Evolutionary conservation across 208 protist species (phyloP), one percentile per base, ranked within the genome.

Genomic region (Novymonas esmeraldas): DNA sequence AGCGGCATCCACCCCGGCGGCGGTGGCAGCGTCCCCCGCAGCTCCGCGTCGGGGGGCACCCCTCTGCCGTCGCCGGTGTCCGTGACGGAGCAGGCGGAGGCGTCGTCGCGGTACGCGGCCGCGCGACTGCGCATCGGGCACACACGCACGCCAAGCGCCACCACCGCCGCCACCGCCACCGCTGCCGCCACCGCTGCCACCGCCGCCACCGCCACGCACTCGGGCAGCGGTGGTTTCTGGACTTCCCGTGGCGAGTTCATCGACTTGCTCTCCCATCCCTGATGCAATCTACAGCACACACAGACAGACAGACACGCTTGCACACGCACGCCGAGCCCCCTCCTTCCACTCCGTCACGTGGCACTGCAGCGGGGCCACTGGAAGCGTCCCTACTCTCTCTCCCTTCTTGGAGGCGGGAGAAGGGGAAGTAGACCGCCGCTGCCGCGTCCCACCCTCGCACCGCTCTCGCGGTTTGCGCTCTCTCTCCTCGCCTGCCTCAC

Each of bases 111-210:
- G 18, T 76, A 76, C 48, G 70, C 62, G 10, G 54, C 70, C 2
- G 70, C 50, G 6, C 70, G 70, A 6, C 61, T 70, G 39, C 70
- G 70, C 45, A 76, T 76, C 26, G 70, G 70, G 3, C 62, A 54
- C 45, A 44, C 70, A 3, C 70, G 70, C 33, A 36, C 29, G n/a
- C 44, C 56, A 26, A n/a, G n/a, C n/a, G n/a, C n/a, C n/a, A n/a
- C n/a, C n/a, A n/a, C n/a, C n/a, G n/a, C n/a, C n/a, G n/a, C 45
- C 9, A 50, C n/a, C 14, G 2, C 41, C 44, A 39, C 46, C 59
- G 11, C 59, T 13, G 44, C 45, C 42, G 18, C 18, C 38, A 31
- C 44, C 45, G 16, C 59, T 4, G 7, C 31, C 54, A 34, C 54
- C 34, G 0, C 62, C 31, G 0, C 62, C n/a, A 14, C 38, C 2